Base-by-base conservation (phyloP, 208 protist species). In the Trypanosoma mega region DNA sequence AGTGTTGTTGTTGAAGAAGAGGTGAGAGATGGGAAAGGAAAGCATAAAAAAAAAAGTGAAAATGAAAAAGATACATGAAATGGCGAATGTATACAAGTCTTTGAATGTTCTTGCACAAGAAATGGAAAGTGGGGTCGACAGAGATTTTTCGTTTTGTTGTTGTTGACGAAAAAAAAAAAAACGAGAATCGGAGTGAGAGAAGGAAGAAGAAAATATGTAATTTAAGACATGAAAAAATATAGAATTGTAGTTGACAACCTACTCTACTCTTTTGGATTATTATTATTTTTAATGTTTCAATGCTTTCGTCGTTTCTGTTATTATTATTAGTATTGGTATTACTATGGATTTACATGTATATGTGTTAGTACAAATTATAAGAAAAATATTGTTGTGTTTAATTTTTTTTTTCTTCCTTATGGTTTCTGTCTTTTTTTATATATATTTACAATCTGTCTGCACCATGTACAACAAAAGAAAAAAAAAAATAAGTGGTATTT, bases 391-490 rank as follows among this genome's bases (percentile, higher is more conserved):
- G 0, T 29, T 44, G 11, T 56, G 18, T 9, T 56, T 41, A 8
- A 27, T 29, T 44, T 21, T 56, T 9, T 36, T 44, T 24, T 33
- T 46, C 41, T 47, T 44, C 16, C n/a, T 1, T 48, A 21, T 57
- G 45, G 21, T 34, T 34, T 29, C 5, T 29, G 12, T 44, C 37
- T 51, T 45, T 72, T 64, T 21, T 48, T 57, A 24, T 55, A 2
- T 51, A 34, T 24, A 58, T 54, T 54, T 60, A 34, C 21, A 18
- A 36, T 16, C 30, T 54, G 14, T 60, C 26, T 31, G 36, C 39
- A 41, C 31, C n/a, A 56, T 3, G 23, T n/a, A 56, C 43, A 45
- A 57, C 37, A 54, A 55, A 64, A 54, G 53, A 59, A 36, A 52
- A 23, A 18, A 29, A 52, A 60, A 57, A 60, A 47, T 26, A 48